These are phyloP conservation scores for Cucurbitaria berberidis DNA, from an alignment of 2,329 filamentous ascomycete genomes.

Conservation along the genomic window DNA sequence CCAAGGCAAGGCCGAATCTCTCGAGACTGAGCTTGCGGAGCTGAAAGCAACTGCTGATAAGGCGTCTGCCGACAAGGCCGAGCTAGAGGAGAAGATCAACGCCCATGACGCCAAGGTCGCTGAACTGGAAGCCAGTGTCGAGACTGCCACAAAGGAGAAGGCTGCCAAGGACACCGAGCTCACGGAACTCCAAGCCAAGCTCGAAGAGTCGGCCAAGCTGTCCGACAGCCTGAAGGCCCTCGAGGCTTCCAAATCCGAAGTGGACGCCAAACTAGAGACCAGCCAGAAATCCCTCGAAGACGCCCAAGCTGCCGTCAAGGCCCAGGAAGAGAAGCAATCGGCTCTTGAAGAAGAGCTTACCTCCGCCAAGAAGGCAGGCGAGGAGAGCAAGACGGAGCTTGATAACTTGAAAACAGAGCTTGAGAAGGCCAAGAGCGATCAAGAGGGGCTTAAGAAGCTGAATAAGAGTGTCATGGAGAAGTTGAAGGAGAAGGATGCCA, in stretches of 20 bases:
- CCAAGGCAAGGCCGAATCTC: constrained; percentile 16
- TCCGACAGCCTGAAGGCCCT: constrained; percentile 22
- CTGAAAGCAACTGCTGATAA: constrained; percentile 33
- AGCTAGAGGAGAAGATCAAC: constrained; percentile 33
- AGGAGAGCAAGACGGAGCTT: constrained; percentile 25
- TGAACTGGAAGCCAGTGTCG: constrained; percentile 25
- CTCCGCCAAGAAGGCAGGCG: constrained; percentile 26
- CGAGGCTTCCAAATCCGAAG: constrained; percentile 23
- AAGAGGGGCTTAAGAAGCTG: constrained; percentile 22
- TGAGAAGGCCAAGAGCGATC: constrained; percentile 22
- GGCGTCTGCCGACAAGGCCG: constrained; percentile 25
- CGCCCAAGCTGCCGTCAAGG: constrained; percentile 19
- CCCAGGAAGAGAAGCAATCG: constrained; percentile 22
- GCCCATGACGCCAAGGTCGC: constrained; percentile 30
- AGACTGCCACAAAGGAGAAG: constrained; percentile 20
- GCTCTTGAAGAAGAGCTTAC: constrained; percentile 19
- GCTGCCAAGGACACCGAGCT: constrained; percentile 23
- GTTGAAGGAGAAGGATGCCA: constrained; percentile 24
- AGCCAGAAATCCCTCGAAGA: constrained; percentile 6
- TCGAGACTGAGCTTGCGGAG: constrained; percentile 27
- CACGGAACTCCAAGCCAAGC: constrained; percentile 25
- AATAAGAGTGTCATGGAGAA: constrained; percentile 22
- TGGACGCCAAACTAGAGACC: constrained; percentile 19
- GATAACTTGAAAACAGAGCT: constrained; percentile 28
- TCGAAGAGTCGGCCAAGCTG: constrained; percentile 20